Conservation (phyloP, 495 filamentous ascomycete genomes). For the Parmelia sp. region DNA sequence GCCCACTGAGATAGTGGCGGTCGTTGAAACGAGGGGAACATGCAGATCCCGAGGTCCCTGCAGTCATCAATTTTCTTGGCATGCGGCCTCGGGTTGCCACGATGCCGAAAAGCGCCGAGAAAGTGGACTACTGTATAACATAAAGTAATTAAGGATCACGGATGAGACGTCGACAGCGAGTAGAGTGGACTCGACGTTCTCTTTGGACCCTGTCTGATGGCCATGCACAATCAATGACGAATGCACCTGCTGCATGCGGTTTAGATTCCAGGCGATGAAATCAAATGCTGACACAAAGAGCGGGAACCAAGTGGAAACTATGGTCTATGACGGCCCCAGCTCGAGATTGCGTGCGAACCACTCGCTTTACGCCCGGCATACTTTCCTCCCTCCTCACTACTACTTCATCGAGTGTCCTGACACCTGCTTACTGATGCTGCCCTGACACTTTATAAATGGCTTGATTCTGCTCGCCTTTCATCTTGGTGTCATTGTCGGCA, state of each 20-base stretch:
- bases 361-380: too few species aligned
- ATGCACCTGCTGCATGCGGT: slow-evolving; percentile 14
- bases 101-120: not conserved
- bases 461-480: not conserved
- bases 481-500: not conserved
- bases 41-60: too few species aligned
- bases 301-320: not conserved
- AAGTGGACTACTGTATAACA: too few species aligned
- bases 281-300: slow-evolving; percentile 11
- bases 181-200: not conserved
- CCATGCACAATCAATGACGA: slow-evolving; percentile 16
- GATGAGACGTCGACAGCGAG: not conserved
- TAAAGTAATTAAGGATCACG: too few species aligned
- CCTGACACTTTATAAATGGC: not conserved
- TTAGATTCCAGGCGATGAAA: slow-evolving; percentile 8
- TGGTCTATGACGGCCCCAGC: not conserved
- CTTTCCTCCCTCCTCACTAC: too few species aligned
- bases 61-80: not conserved
- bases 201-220: not conserved
- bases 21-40: too few species aligned
- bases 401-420: too few species aligned
- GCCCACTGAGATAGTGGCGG: too few species aligned
- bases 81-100: not conserved
- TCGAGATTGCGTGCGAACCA: slow-evolving; percentile 1
- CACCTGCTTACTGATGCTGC: not conserved